Conservation (phyloP, 352 stramenopile species). For the Aphanomyces stellatus region DNA sequence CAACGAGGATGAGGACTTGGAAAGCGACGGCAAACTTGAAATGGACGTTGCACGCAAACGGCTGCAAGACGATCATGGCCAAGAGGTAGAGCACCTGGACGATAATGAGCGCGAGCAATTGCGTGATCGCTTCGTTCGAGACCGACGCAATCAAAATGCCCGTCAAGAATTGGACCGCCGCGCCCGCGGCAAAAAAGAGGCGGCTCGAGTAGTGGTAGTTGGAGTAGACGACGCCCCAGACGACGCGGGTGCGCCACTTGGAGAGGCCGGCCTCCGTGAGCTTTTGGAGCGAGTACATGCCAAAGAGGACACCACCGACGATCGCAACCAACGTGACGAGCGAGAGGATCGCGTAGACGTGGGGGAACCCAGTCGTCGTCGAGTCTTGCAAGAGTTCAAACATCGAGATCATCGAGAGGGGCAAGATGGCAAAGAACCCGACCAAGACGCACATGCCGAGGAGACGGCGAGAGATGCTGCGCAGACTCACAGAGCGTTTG, state of each 20-base stretch:
- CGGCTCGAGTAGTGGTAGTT: constrained; percentile 53
- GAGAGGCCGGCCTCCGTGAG: constrained; percentile 48
- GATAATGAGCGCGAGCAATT: constrained; percentile 44
- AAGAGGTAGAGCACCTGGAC: constrained; percentile 46
- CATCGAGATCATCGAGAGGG: constrained; percentile 53
- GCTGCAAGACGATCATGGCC: constrained; percentile 34
- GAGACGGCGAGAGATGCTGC: constrained; percentile 48
- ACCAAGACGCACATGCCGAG: constrained; percentile 54
- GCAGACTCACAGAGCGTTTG: constrained; percentile 22
- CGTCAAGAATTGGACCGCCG: constrained; percentile 46
- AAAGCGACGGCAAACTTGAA: constrained; percentile 12
- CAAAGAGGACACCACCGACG: constrained; percentile 34
- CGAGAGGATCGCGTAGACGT: constrained; percentile 28
- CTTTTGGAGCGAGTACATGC: constrained; percentile 42
- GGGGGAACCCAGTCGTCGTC: constrained; percentile 24
- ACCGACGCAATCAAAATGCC: constrained; percentile 53
- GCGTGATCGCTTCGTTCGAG: constrained; percentile 37
- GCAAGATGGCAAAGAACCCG: constrained; percentile 56
- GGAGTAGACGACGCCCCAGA: constrained; percentile 51
- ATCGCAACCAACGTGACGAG: constrained; percentile 36
- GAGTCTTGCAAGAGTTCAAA: constrained; percentile 60
- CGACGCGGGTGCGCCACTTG: constrained; percentile 48
- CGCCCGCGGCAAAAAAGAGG: constrained; percentile 55
- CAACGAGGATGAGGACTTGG: neutral
- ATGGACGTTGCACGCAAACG: constrained; percentile 23